Percentiles rank a stretch among this genome's conserved stretches.
Conservation (phyloP, 2,329 filamentous ascomycete genomes). For the Colletotrichum echinochloae region DNA sequence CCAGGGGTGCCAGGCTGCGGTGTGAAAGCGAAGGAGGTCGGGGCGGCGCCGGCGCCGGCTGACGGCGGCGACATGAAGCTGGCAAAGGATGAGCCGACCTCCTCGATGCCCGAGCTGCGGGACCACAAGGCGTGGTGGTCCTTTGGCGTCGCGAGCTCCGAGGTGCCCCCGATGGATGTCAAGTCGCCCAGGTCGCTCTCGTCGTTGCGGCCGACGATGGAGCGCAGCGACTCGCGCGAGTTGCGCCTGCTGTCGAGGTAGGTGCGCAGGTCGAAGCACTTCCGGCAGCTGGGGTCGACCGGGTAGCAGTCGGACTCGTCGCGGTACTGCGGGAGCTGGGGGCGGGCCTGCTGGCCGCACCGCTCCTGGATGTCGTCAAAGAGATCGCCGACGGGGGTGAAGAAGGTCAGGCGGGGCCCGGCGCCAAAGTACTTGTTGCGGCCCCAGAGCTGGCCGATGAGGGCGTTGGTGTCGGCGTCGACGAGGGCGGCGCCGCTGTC, state of each 20-base stretch:
- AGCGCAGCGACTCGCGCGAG: slow-evolving; percentile 55
- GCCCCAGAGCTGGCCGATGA: slow-evolving; percentile 59
- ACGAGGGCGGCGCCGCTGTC: slow-evolving; percentile 59
- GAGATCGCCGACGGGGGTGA: slow-evolving; percentile 58
- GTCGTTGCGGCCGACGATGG: slow-evolving; percentile 55
- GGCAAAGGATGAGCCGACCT: slow-evolving; percentile 50
- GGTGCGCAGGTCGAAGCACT: slow-evolving; percentile 55
- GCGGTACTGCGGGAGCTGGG: slow-evolving; percentile 55
- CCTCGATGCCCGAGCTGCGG: slow-evolving; percentile 51
- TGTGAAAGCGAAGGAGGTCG: slow-evolving; percentile 43
- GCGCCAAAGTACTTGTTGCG: slow-evolving; percentile 57
- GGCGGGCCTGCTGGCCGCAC: slow-evolving; percentile 54
- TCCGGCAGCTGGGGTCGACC: slow-evolving; percentile 54
- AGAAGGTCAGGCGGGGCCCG: slow-evolving; percentile 56
- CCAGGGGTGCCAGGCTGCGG: slow-evolving; percentile 48
- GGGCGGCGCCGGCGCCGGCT: too few relatives aligned
- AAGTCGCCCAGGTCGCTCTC: slow-evolving; percentile 53
- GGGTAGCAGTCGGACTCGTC: slow-evolving; percentile 56
- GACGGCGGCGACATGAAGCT: slow-evolving; percentile 46
- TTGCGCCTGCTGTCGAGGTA: slow-evolving; percentile 58
- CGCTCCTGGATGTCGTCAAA: slow-evolving; percentile 61
- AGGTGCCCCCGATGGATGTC: slow-evolving; percentile 53
- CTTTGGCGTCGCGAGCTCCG: slow-evolving; percentile 57
- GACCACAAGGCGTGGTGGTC: slow-evolving; percentile 48
- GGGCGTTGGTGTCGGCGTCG: slow-evolving; percentile 53